Conservation (phyloP, 2,329 filamentous ascomycete species). For the Cladosporium sp. region DNA sequence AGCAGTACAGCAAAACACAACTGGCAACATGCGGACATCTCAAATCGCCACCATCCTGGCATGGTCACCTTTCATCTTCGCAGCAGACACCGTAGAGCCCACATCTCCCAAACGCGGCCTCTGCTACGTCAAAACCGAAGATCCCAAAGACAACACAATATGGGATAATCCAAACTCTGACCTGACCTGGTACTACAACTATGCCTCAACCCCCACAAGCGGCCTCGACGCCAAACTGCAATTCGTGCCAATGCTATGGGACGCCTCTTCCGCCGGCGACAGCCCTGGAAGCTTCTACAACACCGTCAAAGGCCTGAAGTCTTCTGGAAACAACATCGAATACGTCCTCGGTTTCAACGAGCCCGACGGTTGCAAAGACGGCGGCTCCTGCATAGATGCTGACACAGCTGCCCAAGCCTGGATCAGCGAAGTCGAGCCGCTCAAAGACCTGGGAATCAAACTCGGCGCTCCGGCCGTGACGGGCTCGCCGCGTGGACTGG, state of each 20-base stretch:
- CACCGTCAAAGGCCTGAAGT: constrained; percentile 54
- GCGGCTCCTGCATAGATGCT: constrained; percentile 61
- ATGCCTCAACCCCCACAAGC: constrained; percentile 49
- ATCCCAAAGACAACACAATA: constrained; percentile 59
- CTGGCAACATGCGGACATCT: neutral
- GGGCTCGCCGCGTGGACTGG: constrained; percentile 55
- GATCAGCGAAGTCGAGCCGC: constrained; percentile 67
- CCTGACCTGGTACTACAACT: constrained; percentile 86
- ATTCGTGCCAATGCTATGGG: constrained; percentile 82
- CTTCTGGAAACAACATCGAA: constrained; percentile 53
- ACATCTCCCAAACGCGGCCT: constrained; percentile 66
- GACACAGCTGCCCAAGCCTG: constrained; percentile 62
- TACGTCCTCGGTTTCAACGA: constrained; percentile 78
- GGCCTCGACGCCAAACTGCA: constrained; percentile 51
- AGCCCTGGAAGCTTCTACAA: constrained; percentile 54
- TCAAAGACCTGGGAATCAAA: constrained; percentile 59
- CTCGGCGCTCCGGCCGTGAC: constrained; percentile 69
- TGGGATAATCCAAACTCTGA: constrained; percentile 57
- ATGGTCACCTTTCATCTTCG: neutral
- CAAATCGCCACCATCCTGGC: neutral
- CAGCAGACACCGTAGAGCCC: constrained; percentile 6
- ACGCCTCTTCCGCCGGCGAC: constrained; percentile 46
- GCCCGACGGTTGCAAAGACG: constrained; percentile 59
- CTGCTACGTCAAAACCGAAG: constrained; percentile 57
- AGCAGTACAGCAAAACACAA: too few relatives aligned